Base-by-base conservation (phyloP, 495 filamentous ascomycete species). In the Penicillium subrubescens region DNA sequence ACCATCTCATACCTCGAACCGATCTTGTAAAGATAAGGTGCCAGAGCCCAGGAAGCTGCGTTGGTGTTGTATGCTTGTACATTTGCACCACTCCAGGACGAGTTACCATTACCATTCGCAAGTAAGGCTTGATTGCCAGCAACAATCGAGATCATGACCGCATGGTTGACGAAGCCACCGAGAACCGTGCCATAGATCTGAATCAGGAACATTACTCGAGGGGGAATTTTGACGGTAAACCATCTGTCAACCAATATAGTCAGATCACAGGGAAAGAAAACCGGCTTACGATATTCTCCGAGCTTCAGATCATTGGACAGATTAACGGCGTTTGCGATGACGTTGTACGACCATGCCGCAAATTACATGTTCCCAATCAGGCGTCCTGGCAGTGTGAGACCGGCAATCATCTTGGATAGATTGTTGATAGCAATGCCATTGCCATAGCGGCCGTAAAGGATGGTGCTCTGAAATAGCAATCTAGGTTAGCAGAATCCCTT, bases 81-180 rank as follows among this genome's bases (percentile, higher is more conserved):
- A 5, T 72, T 74, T 10, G 79, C 73, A 50, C 82, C 82, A 35
- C 79, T 82, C 82, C 82, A 85, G 59, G 80, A 76, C 51, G 71
- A 72, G 39, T 72, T 75, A 29, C 82, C 82, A 55, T 80, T 75
- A 19, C 76, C 67, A 46, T 73, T 65, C 11, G 43, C 34, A 14
- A 85, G 76, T 52, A 82, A 70, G 0, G 55, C 65, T 41, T 66
- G 62, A 58, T 85, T 79, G 52, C 66, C 70, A 11, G 56, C 58
- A 3, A 82, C 75, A 44, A 83, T 81, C 2, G 70, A 72, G 52
- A 73, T 77, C 81, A 83, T 83, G 51, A 84, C 75, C n/a, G 76
- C 74, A 62, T 81, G 84, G 71, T 82, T 82, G 59, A 84, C 67
- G 27, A 76, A 68, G 1, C 75, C 80, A n/a, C 82, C 82, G 33